Base-by-base conservation (phyloP, 441 rosid species). In the Pelargonium fulgidum region DNA sequence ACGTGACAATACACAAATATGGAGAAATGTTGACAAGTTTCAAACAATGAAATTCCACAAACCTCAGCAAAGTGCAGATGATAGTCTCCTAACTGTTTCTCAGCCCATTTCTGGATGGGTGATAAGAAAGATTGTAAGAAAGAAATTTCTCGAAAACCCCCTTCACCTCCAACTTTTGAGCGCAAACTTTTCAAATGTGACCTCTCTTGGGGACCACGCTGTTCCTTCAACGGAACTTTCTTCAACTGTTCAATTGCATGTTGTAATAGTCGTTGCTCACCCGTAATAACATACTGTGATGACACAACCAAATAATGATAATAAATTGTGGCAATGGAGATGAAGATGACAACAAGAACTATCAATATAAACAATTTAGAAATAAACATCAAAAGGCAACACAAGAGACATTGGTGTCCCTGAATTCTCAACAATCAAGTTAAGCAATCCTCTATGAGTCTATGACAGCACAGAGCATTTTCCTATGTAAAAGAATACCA, bases 191-290 rank as follows among this genome's bases (percentile, higher is more conserved):
- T 86, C 84, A 95, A 78, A 78, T 95, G 99, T 75, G 87, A 76
- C 77, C 97, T 90, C 88, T 95, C 99, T 70, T 92, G 98, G 66
- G 98, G 98, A 61, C 97, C 99, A 29, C 95, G 86, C 73, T 95
- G 92, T 82, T 90, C 99, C 82, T 87, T 89, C 75, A 89, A 71
- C 26, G 98, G 93, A 78, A 94, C 90, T 79, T 80, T 92, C 72
- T 85, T 94, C 81, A 95, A 80, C 84, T 95, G 99, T 72, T 86
- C 87, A 81, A 92, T 89, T 72, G 91, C 89, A 80, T 87, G 96
- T 68, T 88, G 87, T 81, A 95, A 71, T 80, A 92, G 81, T 72
- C 92, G 89, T 67, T 79, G 90, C 78, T 92, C 97, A 79, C 84
- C 86, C 39, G 93, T 95, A 77, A 90, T 89, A 72, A 86, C 88